These are phyloP conservation scores for Fusarium sp. DNA, from an alignment of 2,329 filamentous ascomycete genomes.

Conservation along the genomic window DNA sequence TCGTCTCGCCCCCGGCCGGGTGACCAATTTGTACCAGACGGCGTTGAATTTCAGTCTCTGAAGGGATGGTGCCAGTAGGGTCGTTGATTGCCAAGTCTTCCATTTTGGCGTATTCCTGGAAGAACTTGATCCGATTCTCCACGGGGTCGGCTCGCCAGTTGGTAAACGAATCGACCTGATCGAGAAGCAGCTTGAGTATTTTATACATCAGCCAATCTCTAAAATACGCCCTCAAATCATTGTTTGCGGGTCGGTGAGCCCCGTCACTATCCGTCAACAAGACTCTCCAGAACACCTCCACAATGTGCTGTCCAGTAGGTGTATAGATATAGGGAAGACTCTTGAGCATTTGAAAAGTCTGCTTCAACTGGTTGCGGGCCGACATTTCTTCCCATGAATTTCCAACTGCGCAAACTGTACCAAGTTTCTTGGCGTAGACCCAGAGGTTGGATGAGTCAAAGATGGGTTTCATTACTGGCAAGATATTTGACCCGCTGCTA, in stretches of 20 bases:
- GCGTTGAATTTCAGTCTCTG: not conserved
- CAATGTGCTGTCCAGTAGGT: not conserved
- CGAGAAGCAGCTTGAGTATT: not conserved
- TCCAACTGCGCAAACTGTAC: not conserved
- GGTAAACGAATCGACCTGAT: not conserved
- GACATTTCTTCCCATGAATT: not conserved
- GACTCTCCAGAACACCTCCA: not conserved
- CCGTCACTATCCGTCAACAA: not conserved
- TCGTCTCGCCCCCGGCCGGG: not conserved
- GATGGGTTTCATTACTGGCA: not conserved
- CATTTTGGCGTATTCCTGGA: not conserved
- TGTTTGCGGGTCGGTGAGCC: not conserved
- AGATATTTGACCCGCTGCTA: not conserved
- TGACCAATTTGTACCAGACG: not conserved
- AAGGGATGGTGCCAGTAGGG: not conserved
- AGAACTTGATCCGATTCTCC: not conserved
- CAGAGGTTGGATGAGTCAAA: not conserved
- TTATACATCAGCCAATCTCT: not conserved
- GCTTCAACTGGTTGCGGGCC: not conserved
- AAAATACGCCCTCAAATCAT: not conserved
- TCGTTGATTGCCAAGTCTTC: not conserved
- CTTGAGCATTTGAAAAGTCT: not conserved
- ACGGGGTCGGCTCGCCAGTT: not conserved
- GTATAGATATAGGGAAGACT: not conserved
- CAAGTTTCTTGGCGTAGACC: not conserved